Percentiles rank a stretch among this genome's conserved stretches.
Conservation (phyloP, 2,329 filamentous ascomycete genomes). For the Fusarium robinianum region DNA sequence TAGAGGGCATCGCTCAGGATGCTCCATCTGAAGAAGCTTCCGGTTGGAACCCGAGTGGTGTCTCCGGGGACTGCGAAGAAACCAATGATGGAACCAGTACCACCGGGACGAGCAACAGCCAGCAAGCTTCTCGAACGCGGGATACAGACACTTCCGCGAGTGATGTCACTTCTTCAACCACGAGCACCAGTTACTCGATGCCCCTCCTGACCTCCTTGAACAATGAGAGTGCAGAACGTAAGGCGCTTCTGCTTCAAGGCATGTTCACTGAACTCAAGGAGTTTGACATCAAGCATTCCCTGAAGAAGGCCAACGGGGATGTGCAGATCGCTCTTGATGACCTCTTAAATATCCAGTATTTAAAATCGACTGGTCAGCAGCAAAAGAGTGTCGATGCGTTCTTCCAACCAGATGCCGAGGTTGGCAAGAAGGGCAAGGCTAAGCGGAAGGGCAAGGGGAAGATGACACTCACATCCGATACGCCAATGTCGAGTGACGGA, state of each 20-base stretch:
- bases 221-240: slow-evolving; percentile 59
- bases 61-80: slow-evolving; percentile 51
- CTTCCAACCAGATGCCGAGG: slow-evolving; percentile 57
- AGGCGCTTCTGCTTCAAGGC: slow-evolving; percentile 64
- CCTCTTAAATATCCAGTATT: slow-evolving; percentile 76
- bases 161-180: slow-evolving; percentile 28
- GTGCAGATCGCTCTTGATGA: slow-evolving; percentile 76
- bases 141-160: slow-evolving; percentile 40
- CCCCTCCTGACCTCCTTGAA: slow-evolving; percentile 44
- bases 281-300: slow-evolving; percentile 66
- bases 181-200: slow-evolving; percentile 27
- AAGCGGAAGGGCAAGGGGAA: slow-evolving; percentile 42
- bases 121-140: slow-evolving; percentile 33
- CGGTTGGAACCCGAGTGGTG: slow-evolving; percentile 78
- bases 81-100: slow-evolving; percentile 31
- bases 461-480: slow-evolving; percentile 17
- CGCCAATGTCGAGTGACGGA: slow-evolving; percentile 21
- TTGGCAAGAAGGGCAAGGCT: slow-evolving; percentile 46
- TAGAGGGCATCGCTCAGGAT: slow-evolving; percentile 68
- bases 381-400: slow-evolving; percentile 85
- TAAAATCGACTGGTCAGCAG: slow-evolving; percentile 67
- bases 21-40: slow-evolving; percentile 71
- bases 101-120: slow-evolving; percentile 36
- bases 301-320: slow-evolving; percentile 70
- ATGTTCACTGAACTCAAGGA: slow-evolving; percentile 74